Evolutionary conservation across 257 asterid genomes (phyloP), one percentile per base, ranked within the genome.

Genomic region (Jacaranda copaia): DNA sequence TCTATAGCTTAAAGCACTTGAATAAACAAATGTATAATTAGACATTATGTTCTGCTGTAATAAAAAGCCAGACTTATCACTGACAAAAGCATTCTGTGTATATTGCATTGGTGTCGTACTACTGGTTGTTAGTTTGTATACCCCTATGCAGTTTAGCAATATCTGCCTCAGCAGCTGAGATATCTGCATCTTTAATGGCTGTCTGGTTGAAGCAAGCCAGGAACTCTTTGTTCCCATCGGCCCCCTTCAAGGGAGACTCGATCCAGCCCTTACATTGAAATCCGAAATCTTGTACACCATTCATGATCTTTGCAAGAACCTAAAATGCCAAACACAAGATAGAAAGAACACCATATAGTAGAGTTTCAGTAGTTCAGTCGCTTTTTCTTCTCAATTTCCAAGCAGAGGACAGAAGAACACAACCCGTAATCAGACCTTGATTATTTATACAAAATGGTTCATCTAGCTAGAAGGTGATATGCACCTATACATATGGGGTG

Each of bases 211-310:
- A 93, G 75, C 85, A 86, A 61, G 97, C 97, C 55, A 91, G 85
- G 80, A 96, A 96, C 79, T 96, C 99, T 83, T 68, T 90, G 84
- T 93, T 96, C 43, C 99, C 99, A 13, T 93, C 97, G n/a, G 93
- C 99, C 8, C 99, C 99, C 87, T 90, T 91, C 70, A 93, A 70
- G 19, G 98, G 99, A 13, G 98, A 96, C 42, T 93, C 97, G 4
- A 96, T 89, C 98, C 98, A 93, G 40, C 99, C 98, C 66, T 83
- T 84, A 84, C 99, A 93, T 65, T 74, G 80, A 71, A 96, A 93
- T 62, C 98, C 97, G 6, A 84, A 68, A 45, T 73, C 86, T 86
- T 91, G 90, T 20, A 96, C 96, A 12, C 99, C 97, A 38, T 88
- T 89, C 74, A 91, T 83, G 81, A 96, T 91, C 88, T 82, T 93